Base-by-base conservation (phyloP, 345 rosid genomes). In the Mercurialis annua region DNA sequence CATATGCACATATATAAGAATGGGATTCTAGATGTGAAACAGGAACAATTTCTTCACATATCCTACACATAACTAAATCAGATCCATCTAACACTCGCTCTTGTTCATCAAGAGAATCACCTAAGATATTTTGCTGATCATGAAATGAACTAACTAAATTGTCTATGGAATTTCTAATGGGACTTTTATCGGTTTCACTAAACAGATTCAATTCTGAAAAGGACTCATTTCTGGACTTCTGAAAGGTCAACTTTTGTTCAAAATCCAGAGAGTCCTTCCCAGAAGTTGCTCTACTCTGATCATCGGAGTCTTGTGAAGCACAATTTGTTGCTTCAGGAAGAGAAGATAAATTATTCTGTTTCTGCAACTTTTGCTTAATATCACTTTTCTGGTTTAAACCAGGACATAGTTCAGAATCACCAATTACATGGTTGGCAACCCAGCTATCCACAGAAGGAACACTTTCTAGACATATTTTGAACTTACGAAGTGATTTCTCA, bases 1-100 rank as follows among this genome's bases (percentile, higher is more conserved):
- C 90, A 67, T 87, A 90, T 67, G 96, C 96, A 64, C 96, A 90
- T 74, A 90, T 85, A 76, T 87, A 90, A 49, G 96, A 90, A 72
- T 90, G 96, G 29, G 87, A 81, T 77, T 90, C 92, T 69, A 90
- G 80, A 73, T 84, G 85, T 59, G 77, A 80, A 70, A 84, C 80
- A 55, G 92, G 82, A 72, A 87, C 92, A 72, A 70, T 78, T 72
- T 85, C 88, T 84, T 90, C 96, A 44, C 92, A 90, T 81, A 90
- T 90, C 70, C 96, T 77, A 76, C 90, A 85, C 61, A 89, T 82
- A 70, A 80, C 90, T 51, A 73, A 81, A 73, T 77, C 85, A 66
- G 75, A 78, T 60, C 74, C 90, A 64, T 84, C 81, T 38, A 74
- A 46, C 61, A 66, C 59, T 18, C 16, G 79, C 42, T 59, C 84